Conservation (phyloP, 1,139 yeast genomes). For the Blastobotrys buckinghamii region DNA sequence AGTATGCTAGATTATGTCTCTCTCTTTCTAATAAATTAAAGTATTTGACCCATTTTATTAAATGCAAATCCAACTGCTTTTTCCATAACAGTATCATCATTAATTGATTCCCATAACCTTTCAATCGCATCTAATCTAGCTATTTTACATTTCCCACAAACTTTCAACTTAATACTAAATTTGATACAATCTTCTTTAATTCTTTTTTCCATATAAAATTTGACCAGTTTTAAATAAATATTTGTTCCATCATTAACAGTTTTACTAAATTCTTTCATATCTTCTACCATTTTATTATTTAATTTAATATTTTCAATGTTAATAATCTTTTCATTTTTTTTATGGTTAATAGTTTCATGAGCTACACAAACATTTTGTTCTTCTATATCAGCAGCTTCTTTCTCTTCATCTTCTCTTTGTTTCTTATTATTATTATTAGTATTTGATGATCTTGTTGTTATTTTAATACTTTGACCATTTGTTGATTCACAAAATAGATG, state of each 20-base stretch:
- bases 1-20: too few relatives aligned
- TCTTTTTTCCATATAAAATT: neutral
- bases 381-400: neutral
- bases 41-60: neutral
- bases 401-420: too few relatives aligned
- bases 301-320: neutral
- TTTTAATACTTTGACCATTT: neutral
- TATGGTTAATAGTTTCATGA: neutral
- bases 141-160: neutral
- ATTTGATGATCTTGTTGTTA: neutral
- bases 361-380: neutral
- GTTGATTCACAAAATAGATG: neutral
- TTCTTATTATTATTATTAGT: neutral
- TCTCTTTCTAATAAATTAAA: neutral
- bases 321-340: neutral
- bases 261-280: neutral
- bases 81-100: neutral
- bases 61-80: neutral
- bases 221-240: neutral
- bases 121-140: neutral
- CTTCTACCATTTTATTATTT: neutral
- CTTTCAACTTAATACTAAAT: conserved; percentile 4
- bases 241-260: neutral
- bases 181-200: neutral
- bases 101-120: neutral